Evolutionary conservation across 106 monocot species (phyloP), one percentile per base, ranked within the genome.

Genomic region (Dendrobium nobile): DNA sequence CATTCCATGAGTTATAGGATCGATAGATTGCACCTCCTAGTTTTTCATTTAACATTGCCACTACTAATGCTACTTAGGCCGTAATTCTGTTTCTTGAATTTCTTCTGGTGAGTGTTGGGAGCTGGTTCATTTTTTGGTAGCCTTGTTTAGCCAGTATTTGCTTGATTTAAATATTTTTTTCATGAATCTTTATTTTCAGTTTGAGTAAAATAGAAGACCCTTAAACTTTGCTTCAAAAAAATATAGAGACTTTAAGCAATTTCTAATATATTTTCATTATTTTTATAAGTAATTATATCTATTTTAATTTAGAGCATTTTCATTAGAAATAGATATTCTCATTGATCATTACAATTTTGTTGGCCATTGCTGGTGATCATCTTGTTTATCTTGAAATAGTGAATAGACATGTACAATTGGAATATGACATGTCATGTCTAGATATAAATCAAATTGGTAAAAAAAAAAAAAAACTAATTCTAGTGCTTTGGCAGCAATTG

Each of bases 291-390:
- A 4, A 9, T 74, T 7, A n/a, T 74, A 41, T 74, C 74, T 20
- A 7, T n/a, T 74, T 74, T 73, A 5, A 17, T 70, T 61, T 16
- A 74, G 18, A 74, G 3, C 72, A 75, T 9, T n/a, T 47, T 75
- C 42, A 75, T 17, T 67, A 67, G 75, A 16, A 16, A 67, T 44
- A 65, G 72, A 72, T 79, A 8, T 75, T 22, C 9, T 44, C n/a
- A 65, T 78, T 47, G 44, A 65, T 7, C 73, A 61, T 43, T 73
- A 15, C 87, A 99, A 88, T 99, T 80, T 83, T 99, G 43, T 78
- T 99, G 81, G 98, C 95, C 5, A 95, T 93, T 64, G 95, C 91
- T n/a, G 98, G 93, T 72, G 98, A 95, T 5, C 88, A 99, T 88
- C 88, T 99, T 76, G 98, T 99, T 81, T 99, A 95, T 75, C 79